These are phyloP conservation scores for Globisporangium acanthophoron DNA, from an alignment of 352 stramenopile genomes.

Conservation along the genomic window DNA sequence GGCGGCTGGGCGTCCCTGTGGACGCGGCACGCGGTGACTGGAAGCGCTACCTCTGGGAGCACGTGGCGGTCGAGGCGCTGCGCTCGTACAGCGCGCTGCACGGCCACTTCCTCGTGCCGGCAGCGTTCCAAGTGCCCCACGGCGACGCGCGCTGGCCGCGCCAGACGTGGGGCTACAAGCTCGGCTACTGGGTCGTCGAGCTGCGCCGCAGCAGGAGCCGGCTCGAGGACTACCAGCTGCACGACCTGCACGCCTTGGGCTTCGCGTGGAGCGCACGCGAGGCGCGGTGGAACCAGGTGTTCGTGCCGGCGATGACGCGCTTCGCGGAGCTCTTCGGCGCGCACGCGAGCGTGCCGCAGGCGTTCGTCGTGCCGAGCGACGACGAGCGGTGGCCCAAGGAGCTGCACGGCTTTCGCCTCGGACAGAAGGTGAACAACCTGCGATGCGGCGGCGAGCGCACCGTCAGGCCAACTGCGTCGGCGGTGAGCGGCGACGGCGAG, in stretches of 20 bases:
- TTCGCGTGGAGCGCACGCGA: constrained; percentile 34
- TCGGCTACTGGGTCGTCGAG: constrained; percentile 36
- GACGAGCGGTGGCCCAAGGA: constrained; percentile 21
- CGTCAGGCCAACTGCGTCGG: not conserved
- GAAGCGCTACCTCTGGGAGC: constrained; percentile 28
- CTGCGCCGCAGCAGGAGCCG: constrained; percentile 24
- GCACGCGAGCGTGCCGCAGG: constrained; percentile 25
- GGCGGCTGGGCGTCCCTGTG: constrained; percentile 17
- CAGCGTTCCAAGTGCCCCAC: constrained; percentile 24
- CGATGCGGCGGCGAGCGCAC: constrained; percentile 17
- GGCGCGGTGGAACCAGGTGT: constrained; percentile 32
- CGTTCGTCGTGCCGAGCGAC: constrained; percentile 29
- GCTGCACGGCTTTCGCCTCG: constrained; percentile 28
- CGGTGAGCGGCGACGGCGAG: not conserved
- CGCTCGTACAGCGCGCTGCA: constrained; percentile 18
- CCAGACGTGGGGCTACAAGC: constrained; percentile 34
- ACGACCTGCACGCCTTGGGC: constrained; percentile 20
- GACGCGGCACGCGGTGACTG: constrained; percentile 11
- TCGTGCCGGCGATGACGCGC: constrained; percentile 25
- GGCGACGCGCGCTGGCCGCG: constrained; percentile 19
- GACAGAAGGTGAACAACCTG: constrained; percentile 43
- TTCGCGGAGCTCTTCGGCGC: constrained; percentile 24
- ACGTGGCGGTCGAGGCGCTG: constrained; percentile 25
- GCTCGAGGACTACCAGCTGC: constrained; percentile 25
- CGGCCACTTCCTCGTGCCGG: constrained; percentile 29